Evolutionary conservation across 1,284 basidiomycete species (phyloP), one percentile per base, ranked within the genome.

Genomic region (Sanghuangporus weigelae): DNA sequence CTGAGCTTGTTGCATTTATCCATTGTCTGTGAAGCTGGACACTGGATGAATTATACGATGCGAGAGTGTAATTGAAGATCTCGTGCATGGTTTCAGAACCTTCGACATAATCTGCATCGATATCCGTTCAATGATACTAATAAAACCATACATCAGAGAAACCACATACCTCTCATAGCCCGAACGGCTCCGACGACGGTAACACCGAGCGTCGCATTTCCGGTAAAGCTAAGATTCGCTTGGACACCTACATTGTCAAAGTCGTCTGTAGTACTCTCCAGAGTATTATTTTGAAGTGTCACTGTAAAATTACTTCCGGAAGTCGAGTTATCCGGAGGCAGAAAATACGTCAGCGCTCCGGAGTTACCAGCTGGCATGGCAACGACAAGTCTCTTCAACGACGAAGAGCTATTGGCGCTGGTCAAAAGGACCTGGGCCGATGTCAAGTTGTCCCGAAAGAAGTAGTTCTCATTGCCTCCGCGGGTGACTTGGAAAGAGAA

Each of bases 51-150:
- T 72, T 74, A 62, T 72, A 72, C 10, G 69, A 65, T 7, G 73
- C 73, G 36, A 80, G 69, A 11, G 78, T 78, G 69, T 78, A 79
- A 71, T 78, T 78, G 74, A 81, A 79, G 60, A 78, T 73, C 54
- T 71, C 65, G 69, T 78, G 69, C 74, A 70, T 76, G 72, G 67
- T 77, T 70, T 67, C 78, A 44, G 54, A 65, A n/a, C 70, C 70
- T 57, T 72, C 71, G 42, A 71, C 70, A 46, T 69, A 70, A 49
- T 69, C 68, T 68, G 57, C 10, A 16, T 44, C 4, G 23, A 35
- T 7, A n/a, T 48, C 49, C 42, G 21, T n/a, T 31, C 26, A 31
- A 31, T 4, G 26, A 31, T 31, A 31, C 26, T 31, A 31, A 3
- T 3, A 31, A 31, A 2, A 4, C 26, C 26, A 0, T 31, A 4